Evolutionary conservation across 345 rosid species (phyloP).

Genomic region (Turnera subulata): DNA sequence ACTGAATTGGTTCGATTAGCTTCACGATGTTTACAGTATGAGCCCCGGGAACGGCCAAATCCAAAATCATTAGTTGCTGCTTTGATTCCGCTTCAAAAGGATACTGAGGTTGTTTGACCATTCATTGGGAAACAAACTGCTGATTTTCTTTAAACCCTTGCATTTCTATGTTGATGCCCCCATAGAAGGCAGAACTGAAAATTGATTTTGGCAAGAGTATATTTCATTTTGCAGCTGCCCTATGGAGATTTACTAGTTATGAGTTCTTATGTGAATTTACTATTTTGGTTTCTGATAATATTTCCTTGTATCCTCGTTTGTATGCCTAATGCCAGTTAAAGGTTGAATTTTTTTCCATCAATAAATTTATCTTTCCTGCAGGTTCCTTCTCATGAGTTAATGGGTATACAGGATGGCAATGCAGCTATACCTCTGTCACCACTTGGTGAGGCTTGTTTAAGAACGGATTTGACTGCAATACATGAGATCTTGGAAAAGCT

Average conservation of each 20-base stretch:
- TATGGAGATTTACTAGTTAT: not conserved
- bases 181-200: not conserved
- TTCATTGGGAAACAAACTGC: not conserved
- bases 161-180: not conserved
- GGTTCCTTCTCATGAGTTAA: constrained; percentile 68
- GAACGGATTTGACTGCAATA: constrained; percentile 75
- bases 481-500: constrained; percentile 68
- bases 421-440: constrained; percentile 60
- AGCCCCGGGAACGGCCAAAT: constrained; percentile 81
- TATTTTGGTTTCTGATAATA: not conserved
- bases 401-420: constrained; percentile 66
- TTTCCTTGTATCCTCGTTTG: not conserved
- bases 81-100: constrained; percentile 75
- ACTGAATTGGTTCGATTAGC: constrained; percentile 76
- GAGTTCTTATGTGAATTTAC: not conserved
- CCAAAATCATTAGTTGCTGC: constrained; percentile 63
- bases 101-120: constrained; percentile 49
- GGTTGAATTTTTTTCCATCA: not conserved
- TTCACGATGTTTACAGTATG: constrained; percentile 74
- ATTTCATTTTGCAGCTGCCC: not conserved
- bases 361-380: constrained; percentile 21
- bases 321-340: not conserved
- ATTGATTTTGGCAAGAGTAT: no score
- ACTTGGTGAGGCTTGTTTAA: constrained; percentile 79
- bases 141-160: not conserved